phyloP scores from a whole-genome alignment of 768 basidiomycete genomes.

The Boletus insuetus region DNA sequence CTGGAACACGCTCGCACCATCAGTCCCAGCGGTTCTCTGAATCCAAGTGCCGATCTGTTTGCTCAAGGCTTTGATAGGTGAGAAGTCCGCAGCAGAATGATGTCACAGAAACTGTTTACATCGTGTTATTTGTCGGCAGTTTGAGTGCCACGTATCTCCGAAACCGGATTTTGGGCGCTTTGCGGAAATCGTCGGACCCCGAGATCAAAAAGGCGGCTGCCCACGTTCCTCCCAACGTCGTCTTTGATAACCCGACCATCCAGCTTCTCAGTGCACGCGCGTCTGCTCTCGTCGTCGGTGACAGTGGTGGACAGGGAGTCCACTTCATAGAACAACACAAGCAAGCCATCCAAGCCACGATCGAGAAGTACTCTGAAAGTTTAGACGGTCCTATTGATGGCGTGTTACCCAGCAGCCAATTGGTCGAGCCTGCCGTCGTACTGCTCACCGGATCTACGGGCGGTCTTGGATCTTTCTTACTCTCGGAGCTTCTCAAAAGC shows the following conservation, averaged over 20 bases:
- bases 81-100: not conserved
- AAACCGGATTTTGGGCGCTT: conserved; percentile 8
- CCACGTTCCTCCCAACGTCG: conserved; percentile 28
- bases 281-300: not conserved
- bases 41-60: conserved; percentile 18
- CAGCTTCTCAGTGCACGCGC: not conserved
- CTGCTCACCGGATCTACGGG: conserved; percentile 44
- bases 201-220: not conserved
- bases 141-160: conserved; percentile 27
- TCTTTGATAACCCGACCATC: conserved; percentile 38
- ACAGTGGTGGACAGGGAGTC: not conserved
- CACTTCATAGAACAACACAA: not conserved
- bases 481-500: conserved; percentile 30
- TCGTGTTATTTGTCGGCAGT: conserved; percentile 1
- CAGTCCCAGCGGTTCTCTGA: not conserved
- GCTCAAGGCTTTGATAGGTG: conserved; percentile 36
- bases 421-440: not conserved
- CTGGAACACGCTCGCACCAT: not conserved
- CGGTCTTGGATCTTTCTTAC: conserved; percentile 38
- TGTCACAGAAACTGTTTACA: too few relatives aligned
- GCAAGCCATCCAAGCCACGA: conserved; percentile 29
- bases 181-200: conserved; percentile 3
- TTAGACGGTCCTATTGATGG: not conserved
- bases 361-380: conserved; percentile 35
- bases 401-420: not conserved